A percentile compares a stretch with the other conserved stretches of the same genome.
Evolutionary conservation across 2,329 filamentous ascomycete species (phyloP).

Genomic region (Chrysosporium queenslandicum): DNA sequence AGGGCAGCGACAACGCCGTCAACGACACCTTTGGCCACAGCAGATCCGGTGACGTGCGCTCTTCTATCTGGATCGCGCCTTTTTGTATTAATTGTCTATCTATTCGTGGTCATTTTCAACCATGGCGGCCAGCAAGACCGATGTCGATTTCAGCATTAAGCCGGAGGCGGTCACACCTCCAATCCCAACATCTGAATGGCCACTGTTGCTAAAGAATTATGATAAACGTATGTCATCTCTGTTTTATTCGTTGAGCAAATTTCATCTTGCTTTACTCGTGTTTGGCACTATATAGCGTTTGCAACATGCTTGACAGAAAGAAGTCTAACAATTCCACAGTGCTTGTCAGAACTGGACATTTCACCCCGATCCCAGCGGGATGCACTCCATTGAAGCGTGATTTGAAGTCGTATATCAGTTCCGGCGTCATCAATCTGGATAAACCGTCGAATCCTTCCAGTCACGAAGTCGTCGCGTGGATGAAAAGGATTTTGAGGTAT

Average conservation of each 20-base stretch:
- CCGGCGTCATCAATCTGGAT: conserved; percentile 96
- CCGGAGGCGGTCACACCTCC: conserved; percentile 69
- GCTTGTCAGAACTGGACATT: conserved; percentile 86
- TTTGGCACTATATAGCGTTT: background rate
- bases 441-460: conserved; percentile 96
- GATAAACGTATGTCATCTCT: conserved; percentile 61
- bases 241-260: background rate
- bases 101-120: background rate
- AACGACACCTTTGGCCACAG: background rate
- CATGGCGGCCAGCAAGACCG: conserved; percentile 41
- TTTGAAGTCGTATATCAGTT: conserved; percentile 92
- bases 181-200: conserved; percentile 82
- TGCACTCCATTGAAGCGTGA: conserved; percentile 87
- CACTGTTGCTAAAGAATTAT: conserved; percentile 91
- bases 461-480: conserved; percentile 98
- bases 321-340: conserved; percentile 45
- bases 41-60: background rate
- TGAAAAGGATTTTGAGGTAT: conserved; percentile 88
- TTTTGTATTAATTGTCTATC: background rate
- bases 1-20: background rate
- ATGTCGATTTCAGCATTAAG: conserved; percentile 80
- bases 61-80: background rate
- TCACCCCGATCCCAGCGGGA: conserved; percentile 90
- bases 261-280: background rate
- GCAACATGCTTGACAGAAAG: conserved; percentile 7